Base-by-base conservation (phyloP, 345 rosid species). In the Corchorus olitorius region DNA sequence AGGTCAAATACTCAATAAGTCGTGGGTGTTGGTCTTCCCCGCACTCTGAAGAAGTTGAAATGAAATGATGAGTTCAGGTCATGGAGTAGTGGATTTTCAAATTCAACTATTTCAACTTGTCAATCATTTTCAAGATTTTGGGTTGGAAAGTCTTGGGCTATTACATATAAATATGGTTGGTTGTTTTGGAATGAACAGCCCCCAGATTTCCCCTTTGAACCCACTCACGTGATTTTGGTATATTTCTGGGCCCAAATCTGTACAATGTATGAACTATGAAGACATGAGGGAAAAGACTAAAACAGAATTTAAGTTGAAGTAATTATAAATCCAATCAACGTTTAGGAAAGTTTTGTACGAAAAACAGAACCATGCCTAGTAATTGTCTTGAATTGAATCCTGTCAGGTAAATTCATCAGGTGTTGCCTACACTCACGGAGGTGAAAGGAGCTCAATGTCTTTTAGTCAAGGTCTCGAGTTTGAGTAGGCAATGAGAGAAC, bases 31-130 rank as follows among this genome's bases (percentile, higher is more conserved):
- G 43, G 72, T 27, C 72, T 14, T 48, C 72, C 56, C 19, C 41
- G 72, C 56, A 68, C 72, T 68, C 22, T 8, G 72, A 14, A 49
- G 72, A 14, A 49, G 72, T 68, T 68, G 72, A 68, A 49, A 39
- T 4, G 68, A 39, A 64, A 39, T 64, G 68, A 43, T 37, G 66
- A 14, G 68, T 8, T 39, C 49, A 64, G 49, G 48, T n/a, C 6
- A 5, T 65, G 52, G 8, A 43, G 22, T 67, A 8, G 48, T 67
- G 72, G 71, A 22, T 66, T 46, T 39, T 67, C 39, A 20, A 49
- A 22, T 67, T 67, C 55, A 67, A 66, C 53, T 7, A 67, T 48
- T 46, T n/a, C 46, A n/a, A 20, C 46, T 9, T 16, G 37, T 67
- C 56, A 5, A 7, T 48, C 3, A 10, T 22, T 22, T 27, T 46